Conservation (phyloP, 352 stramenopile species). For the Phytopythium montanum region DNA sequence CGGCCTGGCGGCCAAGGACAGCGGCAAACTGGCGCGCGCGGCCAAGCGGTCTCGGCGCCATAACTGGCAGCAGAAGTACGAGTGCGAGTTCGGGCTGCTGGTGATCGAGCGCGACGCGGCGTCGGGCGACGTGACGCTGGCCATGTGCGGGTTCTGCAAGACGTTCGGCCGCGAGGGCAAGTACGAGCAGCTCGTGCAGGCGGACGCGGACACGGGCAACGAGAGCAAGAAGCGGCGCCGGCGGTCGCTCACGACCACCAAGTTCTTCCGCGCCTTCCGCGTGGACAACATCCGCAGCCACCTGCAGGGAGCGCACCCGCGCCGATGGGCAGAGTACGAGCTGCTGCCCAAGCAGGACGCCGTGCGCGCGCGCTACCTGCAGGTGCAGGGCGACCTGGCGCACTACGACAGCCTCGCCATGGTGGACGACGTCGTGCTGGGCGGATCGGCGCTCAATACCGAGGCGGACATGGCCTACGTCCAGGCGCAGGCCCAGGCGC, state of each 20-base stretch:
- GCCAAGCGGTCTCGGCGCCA: constrained; percentile 59
- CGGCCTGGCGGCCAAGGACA: constrained; percentile 17
- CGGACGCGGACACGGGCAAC: constrained; percentile 42
- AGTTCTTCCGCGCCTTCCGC: constrained; percentile 84
- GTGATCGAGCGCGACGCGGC: constrained; percentile 63
- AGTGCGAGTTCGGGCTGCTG: constrained; percentile 74
- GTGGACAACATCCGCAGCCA: constrained; percentile 88
- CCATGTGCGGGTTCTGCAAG: constrained; percentile 85
- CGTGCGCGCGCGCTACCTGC: constrained; percentile 49
- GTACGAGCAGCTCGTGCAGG: constrained; percentile 64
- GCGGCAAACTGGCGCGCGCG: constrained; percentile 23
- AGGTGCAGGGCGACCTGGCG: constrained; percentile 59
- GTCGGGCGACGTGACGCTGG: constrained; percentile 67
- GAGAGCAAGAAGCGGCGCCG: constrained; percentile 73
- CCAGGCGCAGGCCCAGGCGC: constrained; percentile 38
- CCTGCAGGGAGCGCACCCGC: constrained; percentile 66
- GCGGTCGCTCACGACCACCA: constrained; percentile 78
- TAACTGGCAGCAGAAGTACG: constrained; percentile 81
- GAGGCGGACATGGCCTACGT: constrained; percentile 63
- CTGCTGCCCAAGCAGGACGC: constrained; percentile 74
- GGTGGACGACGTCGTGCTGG: constrained; percentile 71
- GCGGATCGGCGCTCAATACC: constrained; percentile 35
- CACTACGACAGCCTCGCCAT: constrained; percentile 58
- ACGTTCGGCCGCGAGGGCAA: constrained; percentile 73
- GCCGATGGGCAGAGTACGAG: constrained; percentile 76